Evolutionary conservation across 768 basidiomycete species (phyloP).

Genomic region (Psilocybe sp.): DNA sequence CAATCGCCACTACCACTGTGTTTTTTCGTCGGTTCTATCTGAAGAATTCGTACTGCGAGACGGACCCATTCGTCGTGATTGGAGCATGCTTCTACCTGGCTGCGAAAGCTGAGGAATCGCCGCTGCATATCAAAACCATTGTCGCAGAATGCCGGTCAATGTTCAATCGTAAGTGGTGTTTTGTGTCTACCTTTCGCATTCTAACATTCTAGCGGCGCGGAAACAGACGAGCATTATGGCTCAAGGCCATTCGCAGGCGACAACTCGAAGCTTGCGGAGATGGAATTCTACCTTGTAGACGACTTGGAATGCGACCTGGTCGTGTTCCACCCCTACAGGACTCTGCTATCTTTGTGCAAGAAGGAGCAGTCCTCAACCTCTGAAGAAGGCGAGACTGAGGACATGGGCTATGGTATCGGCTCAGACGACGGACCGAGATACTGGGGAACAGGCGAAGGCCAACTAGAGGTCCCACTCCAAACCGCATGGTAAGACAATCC

Average conservation of each 20-base stretch:
- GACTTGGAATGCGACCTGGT: slow-evolving; percentile 94
- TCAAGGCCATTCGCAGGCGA: slow-evolving; percentile 83
- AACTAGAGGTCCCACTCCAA: slow-evolving; percentile 77
- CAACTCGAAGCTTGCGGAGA: slow-evolving; percentile 91
- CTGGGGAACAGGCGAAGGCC: slow-evolving; percentile 81
- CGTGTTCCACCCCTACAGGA: slow-evolving; percentile 94
- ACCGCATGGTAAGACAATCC: slow-evolving; percentile 73
- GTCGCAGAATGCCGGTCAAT: slow-evolving; percentile 77
- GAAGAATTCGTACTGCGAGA: slow-evolving; percentile 94
- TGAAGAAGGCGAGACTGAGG: slow-evolving; percentile 57
- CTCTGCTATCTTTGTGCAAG: slow-evolving; percentile 74
- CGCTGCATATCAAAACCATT: slow-evolving; percentile 91
- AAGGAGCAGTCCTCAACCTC: slow-evolving; percentile 36
- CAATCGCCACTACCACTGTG: slow-evolving; percentile 90
- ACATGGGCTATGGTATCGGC: slow-evolving; percentile 44
- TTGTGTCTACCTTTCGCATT: not conserved
- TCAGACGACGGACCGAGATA: slow-evolving; percentile 58
- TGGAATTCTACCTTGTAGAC: slow-evolving; percentile 98
- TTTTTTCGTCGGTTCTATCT: slow-evolving; percentile 97
- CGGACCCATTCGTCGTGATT: slow-evolving; percentile 90
- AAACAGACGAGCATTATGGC: slow-evolving; percentile 60
- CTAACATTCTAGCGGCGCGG: not conserved
- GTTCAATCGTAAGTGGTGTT: slow-evolving; percentile 58
- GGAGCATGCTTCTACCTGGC: slow-evolving; percentile 95
- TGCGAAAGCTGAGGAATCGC: slow-evolving; percentile 95